Base-by-base conservation (phyloP, 345 rosid genomes). In the Eutrema yunnanense region DNA sequence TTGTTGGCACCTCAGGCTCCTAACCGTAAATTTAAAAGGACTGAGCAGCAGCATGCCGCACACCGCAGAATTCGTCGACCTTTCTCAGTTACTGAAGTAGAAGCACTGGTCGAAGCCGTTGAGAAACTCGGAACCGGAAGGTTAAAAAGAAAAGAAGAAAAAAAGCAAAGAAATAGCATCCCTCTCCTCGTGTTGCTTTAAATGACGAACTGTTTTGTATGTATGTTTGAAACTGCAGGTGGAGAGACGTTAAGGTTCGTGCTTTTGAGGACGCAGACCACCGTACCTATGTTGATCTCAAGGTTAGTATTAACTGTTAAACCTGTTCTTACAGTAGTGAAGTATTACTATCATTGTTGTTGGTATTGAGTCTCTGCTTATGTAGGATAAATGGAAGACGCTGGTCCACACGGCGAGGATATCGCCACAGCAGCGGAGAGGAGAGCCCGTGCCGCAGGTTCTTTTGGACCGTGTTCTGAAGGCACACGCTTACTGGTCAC, bases 61-160 rank as follows among this genome's bases (percentile, higher is more conserved):
- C 98, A 88, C 74, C 92, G 98, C 75, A 88, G 98, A 83, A 91
- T 94, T 82, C 95, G 98, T 80, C 90, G 97, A 82, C 97, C 98
- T 73, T 94, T 94, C 91, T 89, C 97, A 51, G 97, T 94, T 61
- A 38, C 87, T 75, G 97, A 94, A 88, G 98, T 94, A 68, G 98
- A 90, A 85, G 92, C 96, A 60, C 85, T 93, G 47, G 96, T 94
- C 50, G 92, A 87, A 72, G 97, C 98, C 4, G 98, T 94, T 80
- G 97, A 94, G 84, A 85, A 89, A 63, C 91, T 94, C 57, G 98
- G 98, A 61, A 94, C 98, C 36, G 98, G 97, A 81, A 91, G 98
- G 97, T 93, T 22, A 22, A 22, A 22, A 22, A 46, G 8, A 5
- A 30, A 9, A 48, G 1, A n/a, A 27, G 80, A 64, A 48, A 8